Base-by-base conservation (phyloP, 768 basidiomycete species). In the Agrocybe praecox region DNA sequence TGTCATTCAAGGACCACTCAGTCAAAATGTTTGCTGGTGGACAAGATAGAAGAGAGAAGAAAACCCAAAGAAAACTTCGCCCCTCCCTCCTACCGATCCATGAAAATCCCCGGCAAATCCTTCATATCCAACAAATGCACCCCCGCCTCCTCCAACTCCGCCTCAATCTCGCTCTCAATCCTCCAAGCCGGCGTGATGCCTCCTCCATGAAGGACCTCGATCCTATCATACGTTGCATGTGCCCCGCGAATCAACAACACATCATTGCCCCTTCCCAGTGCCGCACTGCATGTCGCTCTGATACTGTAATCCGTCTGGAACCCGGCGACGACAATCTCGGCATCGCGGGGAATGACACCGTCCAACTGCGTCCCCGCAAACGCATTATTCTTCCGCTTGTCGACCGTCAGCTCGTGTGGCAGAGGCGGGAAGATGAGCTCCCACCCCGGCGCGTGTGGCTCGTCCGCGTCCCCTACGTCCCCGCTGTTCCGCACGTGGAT, bases 301-400 rank as follows among this genome's bases (percentile, higher is more conserved):
- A 87, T 73, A 43, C 83, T 82, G 57, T 83, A 87, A 70, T 89
- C 87, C 62, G 84, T 86, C 69, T 86, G 85, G 67, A 87, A 79
- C 14, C 88, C 88, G 17, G 81, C 82, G 49, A 89, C 77, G 49
- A 89, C 77, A 49, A 89, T 76, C 74, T 88, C 83, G 14, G 86
- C 86, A 26, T 82, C 77, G 2, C 65, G 52, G 0, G 79, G 75
- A 33, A 90, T 72, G 43, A 85, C 64, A 2, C 79, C 74, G 8
- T 70, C 78, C 3, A 90, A 74, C 11, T 51, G 58, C 18, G 87
- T 89, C 11, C 84, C 84, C 0, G 80, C 76, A 60, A 89, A 90
- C 23, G 87, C 86, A 61, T 89, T 88, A 72, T 85, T 88, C 72
- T 86, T 86, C 48, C 73, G 72, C 72, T 89, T 89, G 72, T 89